Percentiles rank a stretch among this genome's conserved stretches.
Conservation (phyloP, 1,284 basidiomycete genomes). For the Melampsora americana region DNA sequence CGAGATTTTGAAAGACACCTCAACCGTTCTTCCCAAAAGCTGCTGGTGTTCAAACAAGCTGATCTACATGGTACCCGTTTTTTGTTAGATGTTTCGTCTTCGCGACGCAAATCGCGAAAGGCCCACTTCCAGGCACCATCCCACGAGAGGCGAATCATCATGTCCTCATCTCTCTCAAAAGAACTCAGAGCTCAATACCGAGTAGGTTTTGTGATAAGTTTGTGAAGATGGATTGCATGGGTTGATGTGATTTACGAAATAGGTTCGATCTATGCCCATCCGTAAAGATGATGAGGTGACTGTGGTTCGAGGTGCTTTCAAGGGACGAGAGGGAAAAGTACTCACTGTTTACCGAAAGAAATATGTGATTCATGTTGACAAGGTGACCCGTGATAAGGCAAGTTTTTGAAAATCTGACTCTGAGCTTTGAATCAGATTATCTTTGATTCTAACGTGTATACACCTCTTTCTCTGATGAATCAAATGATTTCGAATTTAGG, state of each 20-base stretch:
- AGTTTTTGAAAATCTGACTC: background rate
- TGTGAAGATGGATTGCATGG: background rate
- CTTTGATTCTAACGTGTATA: background rate
- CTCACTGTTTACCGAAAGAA: slow-evolving; percentile 90
- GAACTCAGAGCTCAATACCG: slow-evolving; percentile 32
- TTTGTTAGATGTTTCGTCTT: slow-evolving; percentile 70
- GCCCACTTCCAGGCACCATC: slow-evolving; percentile 92
- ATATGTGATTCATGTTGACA: slow-evolving; percentile 98
- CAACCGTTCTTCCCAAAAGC: slow-evolving; percentile 50
- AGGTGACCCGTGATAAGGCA: slow-evolving; percentile 95
- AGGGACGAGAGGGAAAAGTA: slow-evolving; percentile 80
- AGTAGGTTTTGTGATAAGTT: slow-evolving; percentile 8
- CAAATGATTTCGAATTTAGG: slow-evolving; percentile 1
- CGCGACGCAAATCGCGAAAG: slow-evolving; percentile 93
- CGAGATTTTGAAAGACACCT: background rate
- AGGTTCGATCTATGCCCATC: slow-evolving; percentile 88
- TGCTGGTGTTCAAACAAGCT: slow-evolving; percentile 53
- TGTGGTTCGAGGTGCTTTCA: slow-evolving; percentile 68
- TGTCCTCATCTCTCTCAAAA: slow-evolving; percentile 40
- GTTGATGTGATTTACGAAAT: slow-evolving; percentile 45
- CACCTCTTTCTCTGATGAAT: background rate
- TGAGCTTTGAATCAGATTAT: background rate
- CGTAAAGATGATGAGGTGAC: slow-evolving; percentile 98
- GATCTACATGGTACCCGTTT: background rate
- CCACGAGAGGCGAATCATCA: slow-evolving; percentile 42